Percentiles rank a stretch among this genome's conserved stretches.
phyloP scores from a whole-genome alignment of 768 basidiomycete species.

The Rhizopogon rudus region DNA sequence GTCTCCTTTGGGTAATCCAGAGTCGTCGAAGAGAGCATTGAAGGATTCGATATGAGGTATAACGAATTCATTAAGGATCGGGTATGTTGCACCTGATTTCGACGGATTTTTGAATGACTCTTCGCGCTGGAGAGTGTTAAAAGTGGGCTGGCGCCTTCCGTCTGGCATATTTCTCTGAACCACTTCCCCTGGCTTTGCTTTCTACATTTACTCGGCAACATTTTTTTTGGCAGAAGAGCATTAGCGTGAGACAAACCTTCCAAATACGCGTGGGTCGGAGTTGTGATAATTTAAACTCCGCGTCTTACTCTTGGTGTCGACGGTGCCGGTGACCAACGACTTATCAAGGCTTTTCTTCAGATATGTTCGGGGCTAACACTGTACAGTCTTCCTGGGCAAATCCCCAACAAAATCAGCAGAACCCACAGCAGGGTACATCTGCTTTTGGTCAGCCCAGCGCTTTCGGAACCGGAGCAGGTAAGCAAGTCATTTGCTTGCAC shows the following conservation, averaged over 20 bases:
- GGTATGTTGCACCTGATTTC: constrained; percentile 59
- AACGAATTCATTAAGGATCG: constrained; percentile 89
- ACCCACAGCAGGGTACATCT: constrained; percentile 45
- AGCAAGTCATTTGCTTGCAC: constrained; percentile 21
- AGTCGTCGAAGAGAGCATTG: constrained; percentile 94
- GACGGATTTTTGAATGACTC: constrained; percentile 73
- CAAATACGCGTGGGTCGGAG: constrained; percentile 19
- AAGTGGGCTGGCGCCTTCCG: constrained; percentile 48
- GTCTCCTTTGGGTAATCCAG: constrained; percentile 68
- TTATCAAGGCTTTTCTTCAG: constrained; percentile 15
- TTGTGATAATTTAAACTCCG: constrained; percentile 13
- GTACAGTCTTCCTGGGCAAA: constrained; percentile 66
- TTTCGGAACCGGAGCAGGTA: constrained; percentile 56
- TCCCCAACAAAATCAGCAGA: constrained; percentile 61
- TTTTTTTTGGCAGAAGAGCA: constrained; percentile 8
- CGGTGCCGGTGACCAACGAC: constrained; percentile 19
- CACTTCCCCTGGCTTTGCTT: not conserved
- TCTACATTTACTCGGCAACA: not conserved
- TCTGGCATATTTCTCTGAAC: constrained; percentile 43
- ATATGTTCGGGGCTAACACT: constrained; percentile 56
- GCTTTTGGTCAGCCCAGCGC: constrained; percentile 69
- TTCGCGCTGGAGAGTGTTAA: constrained; percentile 81
- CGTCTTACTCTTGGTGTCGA: constrained; percentile 10
- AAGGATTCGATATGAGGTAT: constrained; percentile 93
- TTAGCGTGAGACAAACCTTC: constrained; percentile 20